A percentile compares a stretch with the other conserved stretches of the same genome.
Conservation (phyloP, 768 basidiomycete genomes). For the Boletales sp. region DNA sequence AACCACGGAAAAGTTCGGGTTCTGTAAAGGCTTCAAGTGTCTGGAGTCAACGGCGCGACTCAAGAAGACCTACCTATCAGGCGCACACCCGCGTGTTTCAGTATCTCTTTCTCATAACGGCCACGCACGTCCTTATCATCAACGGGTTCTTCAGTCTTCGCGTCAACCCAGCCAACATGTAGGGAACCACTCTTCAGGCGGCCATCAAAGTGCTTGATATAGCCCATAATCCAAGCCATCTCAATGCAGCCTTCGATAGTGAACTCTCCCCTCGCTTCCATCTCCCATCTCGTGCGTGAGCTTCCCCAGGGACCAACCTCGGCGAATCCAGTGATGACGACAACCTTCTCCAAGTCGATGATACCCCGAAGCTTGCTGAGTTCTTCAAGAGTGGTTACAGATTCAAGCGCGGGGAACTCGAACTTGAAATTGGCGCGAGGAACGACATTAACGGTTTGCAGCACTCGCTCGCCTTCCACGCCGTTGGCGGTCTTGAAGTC, state of each 20-base stretch:
- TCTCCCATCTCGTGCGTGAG: constrained; percentile 98
- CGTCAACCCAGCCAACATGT: constrained; percentile 98
- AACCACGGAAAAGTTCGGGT: constrained; percentile 96
- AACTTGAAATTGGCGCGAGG: constrained; percentile 98
- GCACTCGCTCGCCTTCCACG: constrained; percentile 84
- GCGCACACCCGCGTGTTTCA: constrained; percentile 88
- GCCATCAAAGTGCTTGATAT: constrained; percentile 98
- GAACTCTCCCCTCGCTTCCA: constrained; percentile 97
- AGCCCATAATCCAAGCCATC: constrained; percentile 99
- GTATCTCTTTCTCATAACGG: constrained; percentile 92
- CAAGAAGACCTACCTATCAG: constrained; percentile 70
- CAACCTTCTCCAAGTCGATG: constrained; percentile 92
- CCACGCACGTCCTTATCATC: constrained; percentile 97
- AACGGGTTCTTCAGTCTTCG: constrained; percentile 87
- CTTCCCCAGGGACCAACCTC: constrained; percentile 99
- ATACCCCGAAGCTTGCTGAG: constrained; percentile 79
- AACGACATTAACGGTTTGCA: constrained; percentile 88
- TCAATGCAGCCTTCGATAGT: constrained; percentile 98
- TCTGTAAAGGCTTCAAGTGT: constrained; percentile 46
- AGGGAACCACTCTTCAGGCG: constrained; percentile 89
- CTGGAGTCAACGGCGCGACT: background rate
- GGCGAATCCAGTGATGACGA: constrained; percentile 94
- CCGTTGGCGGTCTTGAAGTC: constrained; percentile 93
- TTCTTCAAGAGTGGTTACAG: constrained; percentile 63
- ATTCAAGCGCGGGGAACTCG: constrained; percentile 86